These are phyloP conservation scores for Stagonosporopsis rhizophila DNA, from an alignment of 2,329 filamentous ascomycete genomes.

Conservation along the genomic window DNA sequence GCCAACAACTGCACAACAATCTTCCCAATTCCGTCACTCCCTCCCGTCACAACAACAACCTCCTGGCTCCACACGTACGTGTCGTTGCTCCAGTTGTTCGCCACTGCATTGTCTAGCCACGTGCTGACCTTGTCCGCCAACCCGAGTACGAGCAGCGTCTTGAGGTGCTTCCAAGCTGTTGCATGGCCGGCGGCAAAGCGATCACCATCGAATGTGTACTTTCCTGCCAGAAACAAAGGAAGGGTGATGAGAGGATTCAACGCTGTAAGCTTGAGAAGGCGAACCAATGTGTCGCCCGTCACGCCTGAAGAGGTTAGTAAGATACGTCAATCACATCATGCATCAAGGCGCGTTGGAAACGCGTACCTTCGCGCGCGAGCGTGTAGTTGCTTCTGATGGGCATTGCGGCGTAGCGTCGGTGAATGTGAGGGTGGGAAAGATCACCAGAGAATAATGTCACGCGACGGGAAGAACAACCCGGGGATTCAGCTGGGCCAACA, in stretches of 20 bases:
- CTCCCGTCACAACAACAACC: constrained; percentile 77
- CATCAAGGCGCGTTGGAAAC: background rate
- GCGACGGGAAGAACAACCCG: background rate
- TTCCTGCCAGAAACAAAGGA: constrained; percentile 67
- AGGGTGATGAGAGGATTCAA: constrained; percentile 71
- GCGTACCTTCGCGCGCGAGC: constrained; percentile 49
- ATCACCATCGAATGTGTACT: constrained; percentile 68
- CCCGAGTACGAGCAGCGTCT: constrained; percentile 61
- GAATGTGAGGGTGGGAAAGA: background rate
- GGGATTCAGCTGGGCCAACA: background rate
- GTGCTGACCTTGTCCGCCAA: constrained; percentile 58
- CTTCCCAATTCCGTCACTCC: constrained; percentile 75
- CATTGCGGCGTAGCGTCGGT: constrained; percentile 29
- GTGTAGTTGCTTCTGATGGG: constrained; percentile 49
- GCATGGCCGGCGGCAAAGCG: constrained; percentile 58
- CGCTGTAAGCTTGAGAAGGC: constrained; percentile 65
- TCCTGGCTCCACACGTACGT: constrained; percentile 72
- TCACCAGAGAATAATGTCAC: too few species aligned
- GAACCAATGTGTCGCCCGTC: constrained; percentile 64
- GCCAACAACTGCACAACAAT: constrained; percentile 70
- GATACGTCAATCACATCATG: background rate
- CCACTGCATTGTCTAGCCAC: constrained; percentile 59
- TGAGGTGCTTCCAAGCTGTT: constrained; percentile 63
- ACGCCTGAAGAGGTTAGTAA: constrained; percentile 23
- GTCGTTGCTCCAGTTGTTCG: constrained; percentile 61